These are phyloP conservation scores for Trypanosoma caninum DNA, from an alignment of 208 protist species.

Conservation along the genomic window DNA sequence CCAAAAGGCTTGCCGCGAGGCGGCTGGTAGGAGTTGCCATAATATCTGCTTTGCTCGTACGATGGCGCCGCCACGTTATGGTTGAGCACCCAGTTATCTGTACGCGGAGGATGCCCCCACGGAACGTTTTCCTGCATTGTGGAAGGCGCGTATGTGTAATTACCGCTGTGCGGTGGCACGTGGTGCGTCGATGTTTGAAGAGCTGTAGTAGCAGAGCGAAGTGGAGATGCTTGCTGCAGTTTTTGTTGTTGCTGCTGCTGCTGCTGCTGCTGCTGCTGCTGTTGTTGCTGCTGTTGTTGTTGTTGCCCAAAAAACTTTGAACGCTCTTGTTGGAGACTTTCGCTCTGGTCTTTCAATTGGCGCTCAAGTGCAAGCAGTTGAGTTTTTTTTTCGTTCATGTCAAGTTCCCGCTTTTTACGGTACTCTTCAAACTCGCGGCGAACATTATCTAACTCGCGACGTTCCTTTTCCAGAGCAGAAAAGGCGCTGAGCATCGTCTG, in stretches of 20 bases:
- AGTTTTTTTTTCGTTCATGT: conserved; percentile 41
- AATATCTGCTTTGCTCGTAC: conserved; percentile 20
- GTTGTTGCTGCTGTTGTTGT: conserved; percentile 32
- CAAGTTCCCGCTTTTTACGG: conserved; percentile 40
- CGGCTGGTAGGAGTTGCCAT: conserved; percentile 7
- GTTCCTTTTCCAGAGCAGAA: conserved; percentile 39
- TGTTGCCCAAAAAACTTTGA: conserved; percentile 43
- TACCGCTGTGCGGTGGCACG: neutral
- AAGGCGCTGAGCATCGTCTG: conserved; percentile 39
- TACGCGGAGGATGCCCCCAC: conserved; percentile 4
- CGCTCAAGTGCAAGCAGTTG: conserved; percentile 33
- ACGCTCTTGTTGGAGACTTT: conserved; percentile 36
- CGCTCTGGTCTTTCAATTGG: conserved; percentile 26
- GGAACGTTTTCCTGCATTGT: conserved; percentile 23
- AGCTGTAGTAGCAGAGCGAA: neutral
- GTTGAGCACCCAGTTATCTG: conserved; percentile 14
- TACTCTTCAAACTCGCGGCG: conserved; percentile 40
- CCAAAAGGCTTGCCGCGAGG: conserved; percentile 6
- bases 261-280: conserved; percentile 35
- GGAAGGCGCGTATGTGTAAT: conserved; percentile 11
- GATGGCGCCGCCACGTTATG: conserved; percentile 10
- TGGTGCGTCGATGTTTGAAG: conserved; percentile 5
- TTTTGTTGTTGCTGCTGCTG: conserved; percentile 31
- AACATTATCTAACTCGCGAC: conserved; percentile 40
- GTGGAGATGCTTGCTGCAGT: conserved; percentile 18